Percentiles rank a stretch among this genome's conserved stretches.
Evolutionary conservation across 352 stramenopile species (phyloP).

Genomic region (Pythium sukuiense): DNA sequence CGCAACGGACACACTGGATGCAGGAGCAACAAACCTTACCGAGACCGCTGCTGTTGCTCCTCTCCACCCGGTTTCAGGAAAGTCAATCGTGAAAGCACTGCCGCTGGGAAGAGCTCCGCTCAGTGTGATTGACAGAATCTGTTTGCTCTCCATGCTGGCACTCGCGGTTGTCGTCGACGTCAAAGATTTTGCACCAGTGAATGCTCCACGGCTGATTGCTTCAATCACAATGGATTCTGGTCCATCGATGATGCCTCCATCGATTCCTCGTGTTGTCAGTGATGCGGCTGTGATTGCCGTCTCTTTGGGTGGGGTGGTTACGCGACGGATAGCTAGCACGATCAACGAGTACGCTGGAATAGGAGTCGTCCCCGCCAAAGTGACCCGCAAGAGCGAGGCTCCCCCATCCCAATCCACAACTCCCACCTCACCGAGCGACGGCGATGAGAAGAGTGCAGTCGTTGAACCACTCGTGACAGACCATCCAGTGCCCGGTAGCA

Average conservation of each 20-base stretch:
- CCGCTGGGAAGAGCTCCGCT: slow-evolving; percentile 53
- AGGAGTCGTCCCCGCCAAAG: slow-evolving; percentile 21
- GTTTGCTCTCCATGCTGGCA: slow-evolving; percentile 58
- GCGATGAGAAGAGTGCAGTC: slow-evolving; percentile 34
- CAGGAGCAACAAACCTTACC: slow-evolving; percentile 37
- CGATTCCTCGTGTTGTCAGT: slow-evolving; percentile 35
- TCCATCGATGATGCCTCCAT: slow-evolving; percentile 50
- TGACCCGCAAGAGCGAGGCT: slow-evolving; percentile 37
- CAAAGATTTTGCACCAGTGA: slow-evolving; percentile 41
- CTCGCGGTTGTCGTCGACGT: slow-evolving; percentile 38
- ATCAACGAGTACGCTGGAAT: slow-evolving; percentile 38
- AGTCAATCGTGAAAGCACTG: slow-evolving; percentile 38
- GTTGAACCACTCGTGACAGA: slow-evolving; percentile 25
- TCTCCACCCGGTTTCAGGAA: slow-evolving; percentile 49
- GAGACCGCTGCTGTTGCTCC: slow-evolving; percentile 12
- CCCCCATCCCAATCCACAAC: slow-evolving; percentile 34
- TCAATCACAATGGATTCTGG: slow-evolving; percentile 44
- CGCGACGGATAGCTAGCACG: slow-evolving; percentile 31
- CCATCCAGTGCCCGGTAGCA: slow-evolving; percentile 48
- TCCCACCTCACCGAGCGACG: slow-evolving; percentile 35
- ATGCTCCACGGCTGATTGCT: slow-evolving; percentile 35
- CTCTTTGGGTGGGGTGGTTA: slow-evolving; percentile 60
- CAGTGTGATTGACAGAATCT: slow-evolving; percentile 40
- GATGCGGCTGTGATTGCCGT: slow-evolving; percentile 41
- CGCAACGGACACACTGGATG: slow-evolving; percentile 33